Base-by-base conservation (phyloP, 2,329 filamentous ascomycete species). In the Aspergillus ochraceoroseus region DNA sequence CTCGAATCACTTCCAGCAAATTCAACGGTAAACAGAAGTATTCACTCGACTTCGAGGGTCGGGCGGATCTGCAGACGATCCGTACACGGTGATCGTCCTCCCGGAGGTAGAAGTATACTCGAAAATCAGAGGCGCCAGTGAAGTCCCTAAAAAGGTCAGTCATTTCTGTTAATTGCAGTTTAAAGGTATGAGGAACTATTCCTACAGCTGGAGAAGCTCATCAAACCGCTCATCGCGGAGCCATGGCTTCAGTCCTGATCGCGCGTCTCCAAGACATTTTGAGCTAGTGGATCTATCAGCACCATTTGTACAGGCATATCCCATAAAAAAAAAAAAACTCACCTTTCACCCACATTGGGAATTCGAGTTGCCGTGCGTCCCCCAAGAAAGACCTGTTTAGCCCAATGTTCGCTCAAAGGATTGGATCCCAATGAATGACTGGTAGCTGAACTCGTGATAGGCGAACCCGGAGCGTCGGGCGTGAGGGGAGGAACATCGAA, bases 1-100 rank as follows among this genome's bases (percentile, higher is more conserved):
- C 44, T 23, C 67, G 62, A 20, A 57, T 43, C 18, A 69, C 47
- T 29, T 66, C 61, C 7, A 71, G 49, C 35, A 70, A 61, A 7
- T 72, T 75, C 7, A 80, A 55, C 1, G 74, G 71, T 9, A 75
- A 61, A 46, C 73, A 76, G 51, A 66, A 72, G 39, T 68, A 64
- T 26, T 70, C 64, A n/a, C 62, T 66, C 4, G 62, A 58, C 27
- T 65, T 62, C 14, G 49, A 51, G 2, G 59, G 49, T 37, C 70
- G 67, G 22, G 66, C 64, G 1, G 69, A 64, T 39, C 73, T 68
- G 54, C 75, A 73, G 4, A 79, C 57, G 7, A 81, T 73, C 17
- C 76, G 69, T 14, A 71, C 70, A 32, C 75, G 72, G 38, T 68
- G 60, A 48, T 80, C 75, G 0, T 56, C 52, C 7, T 70, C 62